Base-by-base conservation (phyloP, 345 rosid genomes). In the Barbarea vulgaris region DNA sequence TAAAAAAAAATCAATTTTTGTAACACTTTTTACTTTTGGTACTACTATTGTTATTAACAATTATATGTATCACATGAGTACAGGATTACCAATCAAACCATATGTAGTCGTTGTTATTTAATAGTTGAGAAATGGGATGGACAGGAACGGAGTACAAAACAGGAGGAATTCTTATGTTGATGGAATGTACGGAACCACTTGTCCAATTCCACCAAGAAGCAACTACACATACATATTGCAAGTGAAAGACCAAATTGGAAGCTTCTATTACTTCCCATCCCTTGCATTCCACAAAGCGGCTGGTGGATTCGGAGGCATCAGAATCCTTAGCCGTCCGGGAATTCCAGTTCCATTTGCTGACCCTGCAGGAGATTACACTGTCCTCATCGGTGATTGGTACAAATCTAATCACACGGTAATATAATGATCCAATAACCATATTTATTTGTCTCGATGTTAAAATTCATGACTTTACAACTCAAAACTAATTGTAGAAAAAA, bases 331-430 rank as follows among this genome's bases (percentile, higher is more conserved):
- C 69, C 84, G 95, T 17, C 90, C 91, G 0, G 65, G 78, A 6
- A 89, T 89, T 53, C 95, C 95, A 0, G 90, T 89, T 56, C 95
- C 95, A 14, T 89, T 87, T 6, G 72, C 82, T 0, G 87, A 85
- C 5, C 95, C 95, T 0, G 83, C 80, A 0, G 91, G 87, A 3
- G 95, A 89, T 75, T 84, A 78, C 84, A 89, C 95, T 55, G 60
- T 89, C 52, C 91, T 89, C n/a, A 86, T 89, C 5, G 95, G 95
- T 58, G 95, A 89, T 69, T 89, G 92, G 92, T 89, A 89, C 81
- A 79, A 81, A 72, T 57, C 84, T 56, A 89, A 89, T 53, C 95
- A 89, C 85, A 84, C 95, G 90, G 95, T 89, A 80, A 27, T 61
- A 37, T 13, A 12, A 19, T 12, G 0, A 59, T 11, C 17, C 18